Conservation (phyloP, 768 basidiomycete species). For the Gymnopilus junonius region DNA sequence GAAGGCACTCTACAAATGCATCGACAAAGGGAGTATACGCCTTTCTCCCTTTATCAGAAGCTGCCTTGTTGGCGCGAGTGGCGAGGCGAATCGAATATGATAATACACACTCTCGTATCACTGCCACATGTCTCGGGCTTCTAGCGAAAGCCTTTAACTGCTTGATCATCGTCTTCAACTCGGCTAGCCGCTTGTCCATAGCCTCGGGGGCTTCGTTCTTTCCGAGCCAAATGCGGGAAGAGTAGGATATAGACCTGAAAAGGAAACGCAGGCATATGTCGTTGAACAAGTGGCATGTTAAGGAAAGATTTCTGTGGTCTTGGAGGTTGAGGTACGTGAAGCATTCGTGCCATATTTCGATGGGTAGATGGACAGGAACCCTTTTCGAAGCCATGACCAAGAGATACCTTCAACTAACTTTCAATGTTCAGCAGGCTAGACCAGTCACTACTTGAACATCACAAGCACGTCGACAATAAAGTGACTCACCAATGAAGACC, state of each 20-base stretch:
- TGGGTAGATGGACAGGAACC: background rate
- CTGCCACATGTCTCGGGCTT: background rate
- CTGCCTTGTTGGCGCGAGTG: background rate
- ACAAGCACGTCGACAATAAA: background rate
- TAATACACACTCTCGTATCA: background rate
- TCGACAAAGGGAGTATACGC: background rate
- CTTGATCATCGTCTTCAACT: background rate
- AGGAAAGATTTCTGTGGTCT: background rate
- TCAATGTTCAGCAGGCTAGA: no score
- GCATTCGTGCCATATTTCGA: background rate
- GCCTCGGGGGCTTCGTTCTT: background rate
- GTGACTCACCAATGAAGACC: background rate
- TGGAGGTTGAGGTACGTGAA: background rate
- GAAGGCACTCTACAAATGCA: background rate
- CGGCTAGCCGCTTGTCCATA: background rate
- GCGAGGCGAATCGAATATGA: background rate
- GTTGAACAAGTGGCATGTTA: background rate
- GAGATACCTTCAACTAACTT: no score
- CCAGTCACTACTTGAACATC: no score
- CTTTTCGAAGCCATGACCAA: background rate
- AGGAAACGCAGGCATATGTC: background rate
- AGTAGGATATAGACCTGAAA: background rate
- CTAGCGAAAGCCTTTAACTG: background rate
- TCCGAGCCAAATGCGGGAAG: background rate
- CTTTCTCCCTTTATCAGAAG: background rate